Evolutionary conservation across 1,284 basidiomycete genomes (phyloP).

Genomic region (Cryptococcus depauperatus): DNA sequence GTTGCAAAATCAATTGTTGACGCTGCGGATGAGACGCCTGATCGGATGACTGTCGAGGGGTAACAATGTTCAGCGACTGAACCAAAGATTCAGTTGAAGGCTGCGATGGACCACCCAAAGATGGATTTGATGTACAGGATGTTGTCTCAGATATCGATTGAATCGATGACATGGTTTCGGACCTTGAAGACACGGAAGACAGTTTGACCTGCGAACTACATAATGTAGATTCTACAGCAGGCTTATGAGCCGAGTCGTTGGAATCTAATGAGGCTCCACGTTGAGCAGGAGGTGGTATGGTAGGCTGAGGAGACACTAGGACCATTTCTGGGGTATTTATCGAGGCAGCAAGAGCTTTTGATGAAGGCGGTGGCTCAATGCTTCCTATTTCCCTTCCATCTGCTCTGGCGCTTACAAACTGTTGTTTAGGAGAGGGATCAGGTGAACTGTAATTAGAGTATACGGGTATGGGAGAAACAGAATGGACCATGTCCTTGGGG

Average conservation of each 20-base stretch:
- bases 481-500: slow-evolving; percentile 12
- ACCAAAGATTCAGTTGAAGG: not conserved
- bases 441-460: not conserved
- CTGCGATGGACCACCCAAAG: not conserved
- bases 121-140: not conserved
- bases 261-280: not conserved
- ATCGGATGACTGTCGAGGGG: slow-evolving; percentile 1
- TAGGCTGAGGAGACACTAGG: not conserved
- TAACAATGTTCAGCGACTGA: not conserved
- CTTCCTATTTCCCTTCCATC: slow-evolving; percentile 3
- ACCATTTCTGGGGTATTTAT: slow-evolving; percentile 6
- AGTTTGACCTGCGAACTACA: not conserved
- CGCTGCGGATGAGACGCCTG: not conserved
- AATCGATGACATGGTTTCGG: not conserved
- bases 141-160: not conserved
- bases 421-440: not conserved
- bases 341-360: slow-evolving; percentile 14
- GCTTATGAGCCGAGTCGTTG: slow-evolving; percentile 3
- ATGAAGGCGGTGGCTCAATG: slow-evolving; percentile 16
- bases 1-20: not conserved
- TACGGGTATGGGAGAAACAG: not conserved
- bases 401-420: slow-evolving; percentile 5
- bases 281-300: not conserved
- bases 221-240: slow-evolving; percentile 7
- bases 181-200: not conserved